phyloP scores from a whole-genome alignment of 179 eudicot species.

The Actinidia chinensis region DNA sequence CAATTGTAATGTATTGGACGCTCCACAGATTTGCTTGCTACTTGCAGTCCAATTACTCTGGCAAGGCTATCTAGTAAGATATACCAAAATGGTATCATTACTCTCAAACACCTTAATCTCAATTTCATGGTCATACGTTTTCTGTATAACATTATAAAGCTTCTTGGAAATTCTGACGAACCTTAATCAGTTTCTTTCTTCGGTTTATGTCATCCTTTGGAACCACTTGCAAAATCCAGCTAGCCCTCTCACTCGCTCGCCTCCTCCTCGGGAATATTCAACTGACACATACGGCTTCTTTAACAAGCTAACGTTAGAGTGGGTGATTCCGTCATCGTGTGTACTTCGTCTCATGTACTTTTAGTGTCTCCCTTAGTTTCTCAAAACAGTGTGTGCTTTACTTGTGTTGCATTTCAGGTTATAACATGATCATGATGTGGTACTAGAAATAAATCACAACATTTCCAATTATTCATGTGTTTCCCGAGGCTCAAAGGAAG shows the following conservation, averaged over 20 bases:
- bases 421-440: background rate
- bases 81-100: slow-evolving; percentile 28
- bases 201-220: slow-evolving; percentile 30
- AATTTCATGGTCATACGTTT: background rate
- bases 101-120: background rate
- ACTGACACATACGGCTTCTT: slow-evolving; percentile 37
- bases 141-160: background rate
- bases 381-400: slow-evolving; percentile 30
- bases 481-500: slow-evolving; percentile 37
- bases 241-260: slow-evolving; percentile 42
- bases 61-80: slow-evolving; percentile 39
- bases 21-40: slow-evolving; percentile 53
- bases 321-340: slow-evolving; percentile 34
- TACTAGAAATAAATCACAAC: background rate
- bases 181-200: slow-evolving; percentile 6
- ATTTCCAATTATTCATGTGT: slow-evolving; percentile 25
- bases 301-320: slow-evolving; percentile 37
- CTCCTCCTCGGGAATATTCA: too few relatives aligned
- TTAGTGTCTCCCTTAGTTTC: too few relatives aligned
- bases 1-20: background rate
- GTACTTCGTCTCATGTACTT: too few relatives aligned
- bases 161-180: background rate
- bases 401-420: background rate
- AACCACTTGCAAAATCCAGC: slow-evolving; percentile 34
- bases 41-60: slow-evolving; percentile 43